Conservation (phyloP, 768 basidiomycete species). For the Pulveroboletus sp. region DNA sequence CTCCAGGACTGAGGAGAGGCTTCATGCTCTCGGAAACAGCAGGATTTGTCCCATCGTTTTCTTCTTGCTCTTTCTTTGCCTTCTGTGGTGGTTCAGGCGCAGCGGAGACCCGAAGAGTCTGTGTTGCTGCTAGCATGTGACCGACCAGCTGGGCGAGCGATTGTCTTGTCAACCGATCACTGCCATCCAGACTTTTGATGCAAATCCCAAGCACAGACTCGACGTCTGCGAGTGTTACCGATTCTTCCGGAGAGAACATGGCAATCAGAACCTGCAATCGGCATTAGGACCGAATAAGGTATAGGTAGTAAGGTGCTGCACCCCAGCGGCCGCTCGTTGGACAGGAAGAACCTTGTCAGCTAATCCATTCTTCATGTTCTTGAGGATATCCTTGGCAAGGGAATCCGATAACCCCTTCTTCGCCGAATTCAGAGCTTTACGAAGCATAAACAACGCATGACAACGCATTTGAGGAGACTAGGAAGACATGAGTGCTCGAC, state of each 20-base stretch:
- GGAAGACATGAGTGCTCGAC: conserved; percentile 6
- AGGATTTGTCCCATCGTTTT: conserved; percentile 51
- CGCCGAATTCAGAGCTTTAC: conserved; percentile 75
- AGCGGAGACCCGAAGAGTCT: conserved; percentile 55
- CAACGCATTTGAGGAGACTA: conserved; percentile 81
- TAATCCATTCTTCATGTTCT: conserved; percentile 71
- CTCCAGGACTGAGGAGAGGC: conserved; percentile 63
- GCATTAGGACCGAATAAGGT: conserved; percentile 15
- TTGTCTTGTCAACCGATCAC: conserved; percentile 81
- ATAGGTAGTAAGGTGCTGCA: conserved; percentile 28
- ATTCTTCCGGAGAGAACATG: conserved; percentile 55
- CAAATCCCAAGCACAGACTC: conserved; percentile 68
- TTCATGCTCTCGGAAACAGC: conserved; percentile 54
- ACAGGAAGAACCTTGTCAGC: conserved; percentile 81
- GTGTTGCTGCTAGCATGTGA: conserved; percentile 79
- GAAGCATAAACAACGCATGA: conserved; percentile 71
- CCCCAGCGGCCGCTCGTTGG: conserved; percentile 80
- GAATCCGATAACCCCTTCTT: conserved; percentile 83
- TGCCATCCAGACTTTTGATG: conserved; percentile 69
- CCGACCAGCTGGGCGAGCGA: conserved; percentile 78
- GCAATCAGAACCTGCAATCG: conserved; percentile 45
- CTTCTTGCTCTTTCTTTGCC: conserved; percentile 57
- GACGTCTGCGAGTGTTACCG: conserved; percentile 63
- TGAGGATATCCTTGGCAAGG: conserved; percentile 73
- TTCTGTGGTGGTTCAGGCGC: conserved; percentile 50